These are phyloP conservation scores for Oidiodendron maius DNA, from an alignment of 495 filamentous ascomycete genomes.

Conservation along the genomic window DNA sequence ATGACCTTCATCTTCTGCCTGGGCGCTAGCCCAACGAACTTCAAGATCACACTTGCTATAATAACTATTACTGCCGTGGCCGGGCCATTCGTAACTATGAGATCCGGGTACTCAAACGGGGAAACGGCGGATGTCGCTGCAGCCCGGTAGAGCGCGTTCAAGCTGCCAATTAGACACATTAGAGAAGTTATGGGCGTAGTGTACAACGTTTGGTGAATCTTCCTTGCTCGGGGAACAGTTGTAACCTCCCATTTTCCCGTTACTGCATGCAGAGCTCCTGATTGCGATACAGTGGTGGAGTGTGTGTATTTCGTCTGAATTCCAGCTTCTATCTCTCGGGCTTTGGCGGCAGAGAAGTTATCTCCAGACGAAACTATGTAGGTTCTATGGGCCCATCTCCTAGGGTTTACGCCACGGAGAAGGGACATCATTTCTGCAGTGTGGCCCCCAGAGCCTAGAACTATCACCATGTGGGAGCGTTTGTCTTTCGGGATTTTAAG, in stretches of 20 bases:
- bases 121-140: slow-evolving; percentile 1
- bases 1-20: slow-evolving; percentile 55
- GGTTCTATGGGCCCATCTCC: slow-evolving; percentile 59
- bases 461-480: slow-evolving; percentile 65
- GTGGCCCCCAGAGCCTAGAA: slow-evolving; percentile 91
- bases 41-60: slow-evolving; percentile 59
- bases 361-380: slow-evolving; percentile 80
- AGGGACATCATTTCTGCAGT: slow-evolving; percentile 90
- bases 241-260: slow-evolving; percentile 35
- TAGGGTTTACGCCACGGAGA: slow-evolving; percentile 43
- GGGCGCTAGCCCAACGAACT: slow-evolving; percentile 40
- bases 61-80: slow-evolving; percentile 79
- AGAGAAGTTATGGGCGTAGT: slow-evolving; percentile 59
- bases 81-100: slow-evolving; percentile 85
- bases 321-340: slow-evolving; percentile 53
- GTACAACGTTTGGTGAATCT: slow-evolving; percentile 69
- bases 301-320: slow-evolving; percentile 24
- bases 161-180: slow-evolving; percentile 45
- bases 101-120: slow-evolving; percentile 42
- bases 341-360: slow-evolving; percentile 61
- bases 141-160: slow-evolving; percentile 24
- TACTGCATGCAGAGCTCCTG: slow-evolving; percentile 7
- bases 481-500: slow-evolving; percentile 20
- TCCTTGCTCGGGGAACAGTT: slow-evolving; percentile 60
- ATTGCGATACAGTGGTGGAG: slow-evolving; percentile 5